Evolutionary conservation across 495 filamentous ascomycete species (phyloP).

Genomic region (Hypoxylon rickii): DNA sequence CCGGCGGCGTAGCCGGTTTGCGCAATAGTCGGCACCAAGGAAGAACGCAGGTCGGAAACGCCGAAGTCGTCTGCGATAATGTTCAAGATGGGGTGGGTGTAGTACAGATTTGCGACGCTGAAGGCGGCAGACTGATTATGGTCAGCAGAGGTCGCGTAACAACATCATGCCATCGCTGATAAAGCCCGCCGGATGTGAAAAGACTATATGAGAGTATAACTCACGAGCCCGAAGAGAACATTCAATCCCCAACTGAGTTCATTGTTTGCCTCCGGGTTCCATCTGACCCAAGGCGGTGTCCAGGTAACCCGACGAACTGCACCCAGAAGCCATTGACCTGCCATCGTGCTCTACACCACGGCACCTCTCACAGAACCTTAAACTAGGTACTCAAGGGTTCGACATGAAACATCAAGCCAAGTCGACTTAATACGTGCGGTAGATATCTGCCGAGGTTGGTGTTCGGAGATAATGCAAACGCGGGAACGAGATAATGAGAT

Average conservation of each 20-base stretch:
- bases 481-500: no score
- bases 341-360: no score
- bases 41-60: conserved; percentile 60
- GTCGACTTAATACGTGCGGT: no score
- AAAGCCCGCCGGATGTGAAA: no score
- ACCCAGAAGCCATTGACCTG: no score
- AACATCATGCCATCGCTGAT: no score
- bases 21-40: conserved; percentile 72
- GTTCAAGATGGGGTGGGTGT: conserved; percentile 71
- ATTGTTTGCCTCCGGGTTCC: conserved; percentile 59
- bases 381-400: no score
- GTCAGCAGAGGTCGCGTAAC: conserved; percentile 37
- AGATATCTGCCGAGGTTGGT: no score
- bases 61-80: conserved; percentile 64
- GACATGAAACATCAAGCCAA: no score
- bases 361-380: no score
- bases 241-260: conserved; percentile 64
- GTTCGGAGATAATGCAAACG: no score
- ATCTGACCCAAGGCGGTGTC: conserved; percentile 60
- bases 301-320: conserved; percentile 36
- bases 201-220: conserved; percentile 1
- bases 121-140: conserved; percentile 39
- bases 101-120: conserved; percentile 75
- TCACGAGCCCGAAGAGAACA: conserved; percentile 60
- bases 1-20: conserved; percentile 82